Evolutionary conservation across 2,329 filamentous ascomycete species (phyloP), one percentile per base, ranked within the genome.

Genomic region (Venturia oleaginea): DNA sequence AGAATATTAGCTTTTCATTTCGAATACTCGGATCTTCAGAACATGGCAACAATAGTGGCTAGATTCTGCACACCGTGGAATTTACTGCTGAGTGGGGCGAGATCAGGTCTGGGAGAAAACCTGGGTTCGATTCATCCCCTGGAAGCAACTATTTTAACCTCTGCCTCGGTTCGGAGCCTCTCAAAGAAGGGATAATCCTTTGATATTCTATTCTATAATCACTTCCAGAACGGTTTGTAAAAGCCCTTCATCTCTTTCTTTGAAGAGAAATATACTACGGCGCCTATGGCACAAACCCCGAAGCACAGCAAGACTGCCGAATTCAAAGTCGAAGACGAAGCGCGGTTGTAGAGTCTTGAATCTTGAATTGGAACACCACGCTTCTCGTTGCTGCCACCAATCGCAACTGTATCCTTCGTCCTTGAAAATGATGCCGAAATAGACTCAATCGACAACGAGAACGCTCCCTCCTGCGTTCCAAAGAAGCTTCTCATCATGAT

Each of bases 401-500:
- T 30, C 15, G 48, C 48, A 32, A 6, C 13, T 27, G 6, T 17
- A 3, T 55, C 30, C 51, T 19, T n/a, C 27, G 51, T 34, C 27
- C n/a, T 57, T 30, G 15, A 37, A 22, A 3, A 59, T 64, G 78
- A 70, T 10, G 82, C 83, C 15, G 81, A 78, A 65, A 88, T 83
- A 1, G 82, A 84, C 37, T 73, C 74, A 65, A 89, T 74, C 1
- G 79, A 76, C 4, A 89, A 72, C 3, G 77, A 79, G 68, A 92
- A 92, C 3, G 84, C 78, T 3, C 90, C 90, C 67, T 89, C 79
- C 73, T 92, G 89, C 0, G 82, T 76, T 10, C 86, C 89, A 68
- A 92, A 92, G 78, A 91, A 91, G 90, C 90, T 94, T 72, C 91
- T 79, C 80, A 89, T 89, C 90, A 94, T 92, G 66, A 94, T 79